Evolutionary conservation across 108 stramenopile species (phyloP), one percentile per base, ranked within the genome.

Genomic region (Nannochloropsis oceanica): DNA sequence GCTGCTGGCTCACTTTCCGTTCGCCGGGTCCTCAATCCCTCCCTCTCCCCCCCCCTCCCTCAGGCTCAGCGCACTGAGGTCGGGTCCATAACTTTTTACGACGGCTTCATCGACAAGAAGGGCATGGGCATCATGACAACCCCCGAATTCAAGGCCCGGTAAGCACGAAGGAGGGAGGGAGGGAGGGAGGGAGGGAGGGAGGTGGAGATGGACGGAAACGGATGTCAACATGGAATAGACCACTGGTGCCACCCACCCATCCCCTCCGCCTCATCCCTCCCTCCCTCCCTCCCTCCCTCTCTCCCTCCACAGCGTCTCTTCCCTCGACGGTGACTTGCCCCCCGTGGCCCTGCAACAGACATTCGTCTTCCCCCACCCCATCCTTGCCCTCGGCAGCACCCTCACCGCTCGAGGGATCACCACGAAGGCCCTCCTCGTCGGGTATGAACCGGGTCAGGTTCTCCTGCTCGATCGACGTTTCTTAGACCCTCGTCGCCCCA

Each of bases 71-170:
- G 80, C 26, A 42, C 88, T 88, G 12, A 88, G 84, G 10, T 73
- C 59, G 95, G 95, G 11, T 93, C 94, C 73, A 85, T 96, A 27
- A 93, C 93, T 25, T 91, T 99, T 22, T 95, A 96, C 91, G 98
- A 99, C 84, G 98, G 98, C 25, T 94, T 96, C 92, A 96, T 99
- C 84, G 96, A 95, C 79, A 94, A 91, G 81, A 92, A 95, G 84
- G 96, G 96, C 22, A 86, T 97, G 42, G 94, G 94, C 25, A 92
- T 94, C 25, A 96, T 96, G 89, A 91, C 93, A n/a, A 59, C 42
- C 50, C 84, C 84, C 20, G 79, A 83, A 22, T 44, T 83, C 0
- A 43, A 34, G 22, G 24, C 18, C 0, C 26, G 25, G 27, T 84
- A 14, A 13, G 27, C 34, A 73, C 8, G 59, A 73, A 73, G 81